A percentile compares a stretch with the other conserved stretches of the same genome.
phyloP scores from a whole-genome alignment of 768 basidiomycete species.

The Xerocomellus amylosporus region DNA sequence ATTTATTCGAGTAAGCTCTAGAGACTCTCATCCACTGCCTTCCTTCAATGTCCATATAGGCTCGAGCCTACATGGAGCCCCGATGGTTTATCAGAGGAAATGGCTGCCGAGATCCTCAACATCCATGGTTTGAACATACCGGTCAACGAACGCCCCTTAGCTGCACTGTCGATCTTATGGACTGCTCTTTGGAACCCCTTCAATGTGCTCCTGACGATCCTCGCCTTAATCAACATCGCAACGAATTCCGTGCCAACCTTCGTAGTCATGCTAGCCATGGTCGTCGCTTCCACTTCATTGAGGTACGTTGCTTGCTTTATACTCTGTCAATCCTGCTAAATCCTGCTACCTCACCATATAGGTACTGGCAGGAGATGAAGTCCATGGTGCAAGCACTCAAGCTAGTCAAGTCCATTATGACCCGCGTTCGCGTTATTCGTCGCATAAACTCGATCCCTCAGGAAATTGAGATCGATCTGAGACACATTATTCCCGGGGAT shows the following conservation, averaged over 20 bases:
- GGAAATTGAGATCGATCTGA: slow-evolving; percentile 31
- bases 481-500: slow-evolving; percentile 34
- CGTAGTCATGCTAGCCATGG: slow-evolving; percentile 35
- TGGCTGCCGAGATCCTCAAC: slow-evolving; percentile 16
- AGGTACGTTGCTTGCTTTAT: slow-evolving; percentile 16
- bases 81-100: slow-evolving; percentile 24
- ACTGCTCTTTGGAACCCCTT: slow-evolving; percentile 36
- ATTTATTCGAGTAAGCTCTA: slow-evolving; percentile 25
- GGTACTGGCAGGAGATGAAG: slow-evolving; percentile 35
- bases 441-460: slow-evolving; percentile 15
- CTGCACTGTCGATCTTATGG: slow-evolving; percentile 28
- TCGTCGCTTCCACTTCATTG: slow-evolving; percentile 33
- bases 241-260: slow-evolving; percentile 34
- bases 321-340: neutral
- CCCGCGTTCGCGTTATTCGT: slow-evolving; percentile 33
- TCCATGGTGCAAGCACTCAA: slow-evolving; percentile 36
- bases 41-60: slow-evolving; percentile 11
- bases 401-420: slow-evolving; percentile 33
- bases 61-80: slow-evolving; percentile 28
- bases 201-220: slow-evolving; percentile 32
- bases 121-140: slow-evolving; percentile 29
- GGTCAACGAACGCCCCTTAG: slow-evolving; percentile 32
- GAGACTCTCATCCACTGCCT: neutral
- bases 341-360: neutral
- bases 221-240: slow-evolving; percentile 33